A percentile compares a stretch with the other conserved stretches of the same genome.
phyloP scores from a whole-genome alignment of 1,284 basidiomycete genomes.

The Ustilago bromivora region DNA sequence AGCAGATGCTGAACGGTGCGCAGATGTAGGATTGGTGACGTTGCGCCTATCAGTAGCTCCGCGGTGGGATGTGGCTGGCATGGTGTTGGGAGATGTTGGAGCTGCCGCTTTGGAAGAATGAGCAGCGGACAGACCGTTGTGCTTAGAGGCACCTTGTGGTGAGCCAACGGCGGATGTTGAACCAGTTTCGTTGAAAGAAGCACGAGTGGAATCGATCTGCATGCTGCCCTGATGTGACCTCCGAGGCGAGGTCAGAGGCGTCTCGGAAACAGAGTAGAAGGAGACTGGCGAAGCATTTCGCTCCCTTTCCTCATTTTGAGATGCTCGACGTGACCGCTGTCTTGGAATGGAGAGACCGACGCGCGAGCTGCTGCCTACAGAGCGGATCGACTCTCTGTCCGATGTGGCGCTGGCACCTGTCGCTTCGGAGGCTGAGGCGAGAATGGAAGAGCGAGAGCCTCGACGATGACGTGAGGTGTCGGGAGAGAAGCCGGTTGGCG shows the following conservation, averaged over 20 bases:
- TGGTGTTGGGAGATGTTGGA: conserved; percentile 1
- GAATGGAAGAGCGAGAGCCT: conserved; percentile 44
- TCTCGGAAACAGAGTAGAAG: conserved; percentile 38
- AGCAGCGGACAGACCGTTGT: neutral
- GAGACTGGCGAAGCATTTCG: conserved; percentile 38
- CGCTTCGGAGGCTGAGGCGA: conserved; percentile 40
- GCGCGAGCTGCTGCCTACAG: conserved; percentile 30
- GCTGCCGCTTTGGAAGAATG: neutral
- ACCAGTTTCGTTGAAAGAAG: conserved; percentile 1
- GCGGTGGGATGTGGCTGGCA: conserved; percentile 9
- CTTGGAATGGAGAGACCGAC: conserved; percentile 24
- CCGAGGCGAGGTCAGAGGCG: conserved; percentile 21
- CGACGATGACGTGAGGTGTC: conserved; percentile 31
- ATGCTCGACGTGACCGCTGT: conserved; percentile 14
- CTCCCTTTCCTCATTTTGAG: conserved; percentile 22
- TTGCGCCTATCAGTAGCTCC: neutral
- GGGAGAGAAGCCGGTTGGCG: conserved; percentile 15
- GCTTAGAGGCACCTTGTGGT: conserved; percentile 3
- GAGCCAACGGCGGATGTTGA: neutral
- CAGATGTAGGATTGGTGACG: neutral
- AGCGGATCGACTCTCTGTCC: conserved; percentile 40
- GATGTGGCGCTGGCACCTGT: conserved; percentile 6
- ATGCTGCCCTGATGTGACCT: conserved; percentile 30
- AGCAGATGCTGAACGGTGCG: conserved; percentile 3
- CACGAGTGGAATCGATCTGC: conserved; percentile 7